Evolutionary conservation across 257 asterid genomes (phyloP).

Genomic region (Ilex asprella): DNA sequence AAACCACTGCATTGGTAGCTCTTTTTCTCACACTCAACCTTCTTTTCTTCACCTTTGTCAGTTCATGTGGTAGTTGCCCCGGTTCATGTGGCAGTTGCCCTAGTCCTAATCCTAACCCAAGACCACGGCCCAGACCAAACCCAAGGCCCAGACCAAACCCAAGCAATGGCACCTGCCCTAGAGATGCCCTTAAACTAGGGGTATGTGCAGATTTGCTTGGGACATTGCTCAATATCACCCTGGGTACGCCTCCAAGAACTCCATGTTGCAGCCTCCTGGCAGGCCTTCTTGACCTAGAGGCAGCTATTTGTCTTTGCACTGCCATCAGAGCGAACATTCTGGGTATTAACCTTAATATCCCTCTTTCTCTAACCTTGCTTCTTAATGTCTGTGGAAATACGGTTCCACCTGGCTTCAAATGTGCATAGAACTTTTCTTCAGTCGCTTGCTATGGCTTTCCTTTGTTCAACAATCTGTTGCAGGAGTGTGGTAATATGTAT

Average conservation of each 20-base stretch:
- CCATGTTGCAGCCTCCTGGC: conserved; percentile 46
- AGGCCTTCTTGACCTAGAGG: conserved; percentile 49
- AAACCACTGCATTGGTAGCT: conserved; percentile 27
- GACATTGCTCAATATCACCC: conserved; percentile 20
- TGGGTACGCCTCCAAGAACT: conserved; percentile 41
- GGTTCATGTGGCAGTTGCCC: conserved; percentile 23
- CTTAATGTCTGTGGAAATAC: conserved; percentile 44
- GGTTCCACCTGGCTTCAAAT: conserved; percentile 40
- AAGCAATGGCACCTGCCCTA: conserved; percentile 35
- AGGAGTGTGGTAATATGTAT: no score
- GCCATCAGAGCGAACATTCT: conserved; percentile 53
- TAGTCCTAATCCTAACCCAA: conserved; percentile 13
- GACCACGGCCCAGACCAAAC: conserved; percentile 18
- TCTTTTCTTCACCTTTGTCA: conserved; percentile 37
- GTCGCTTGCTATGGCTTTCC: no score
- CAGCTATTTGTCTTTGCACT: conserved; percentile 59
- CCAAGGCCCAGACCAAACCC: conserved; percentile 29
- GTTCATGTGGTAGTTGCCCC: conserved; percentile 30
- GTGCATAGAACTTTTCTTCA: conserved; percentile 19
- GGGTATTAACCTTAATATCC: conserved; percentile 53
- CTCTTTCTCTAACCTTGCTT: conserved; percentile 43
- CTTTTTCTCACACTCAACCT: conserved; percentile 43
- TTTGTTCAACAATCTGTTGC: no score
- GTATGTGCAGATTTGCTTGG: conserved; percentile 49
- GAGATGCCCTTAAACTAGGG: conserved; percentile 48